phyloP scores from a whole-genome alignment of 2,329 filamentous ascomycete species.

The Ampelomyces quisqualis region DNA sequence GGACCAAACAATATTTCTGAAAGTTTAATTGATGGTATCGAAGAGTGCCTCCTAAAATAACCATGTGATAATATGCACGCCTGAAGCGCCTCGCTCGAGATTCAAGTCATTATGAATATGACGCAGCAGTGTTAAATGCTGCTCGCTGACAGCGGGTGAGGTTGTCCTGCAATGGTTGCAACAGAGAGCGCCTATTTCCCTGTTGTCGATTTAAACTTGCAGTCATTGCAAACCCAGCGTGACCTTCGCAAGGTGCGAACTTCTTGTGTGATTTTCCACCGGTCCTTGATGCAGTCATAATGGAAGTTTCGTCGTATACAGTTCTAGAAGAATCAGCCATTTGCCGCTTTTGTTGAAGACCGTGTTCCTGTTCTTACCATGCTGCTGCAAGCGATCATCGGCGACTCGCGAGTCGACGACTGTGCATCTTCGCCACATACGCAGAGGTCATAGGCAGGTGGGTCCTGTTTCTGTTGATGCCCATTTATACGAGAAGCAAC shows the following conservation, averaged over 20 bases:
- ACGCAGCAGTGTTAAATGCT: no score
- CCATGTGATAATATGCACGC: no score
- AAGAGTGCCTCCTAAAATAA: no score
- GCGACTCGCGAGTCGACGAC: not conserved
- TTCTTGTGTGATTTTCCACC: slow-evolving; percentile 2
- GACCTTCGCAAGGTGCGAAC: not conserved
- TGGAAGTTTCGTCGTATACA: slow-evolving; percentile 27
- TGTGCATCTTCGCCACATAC: slow-evolving; percentile 24
- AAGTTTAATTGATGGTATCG: no score
- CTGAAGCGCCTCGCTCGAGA: no score
- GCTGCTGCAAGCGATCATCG: slow-evolving; percentile 17
- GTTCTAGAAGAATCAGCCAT: slow-evolving; percentile 10
- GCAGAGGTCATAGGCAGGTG: slow-evolving; percentile 15
- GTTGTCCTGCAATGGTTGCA: no score
- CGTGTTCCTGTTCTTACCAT: slow-evolving; percentile 14
- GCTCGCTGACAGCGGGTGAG: no score
- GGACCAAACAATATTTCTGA: no score
- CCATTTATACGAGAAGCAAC: no score
- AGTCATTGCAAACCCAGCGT: slow-evolving; percentile 15
- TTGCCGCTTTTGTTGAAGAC: not conserved
- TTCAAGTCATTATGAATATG: no score
- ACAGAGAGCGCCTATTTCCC: not conserved
- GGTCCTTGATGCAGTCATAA: slow-evolving; percentile 15
- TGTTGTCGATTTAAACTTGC: not conserved
- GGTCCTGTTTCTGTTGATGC: slow-evolving; percentile 3